These are phyloP conservation scores for Geotrichum citri-aurantii DNA, from an alignment of 1,139 yeast genomes.

Conservation along the genomic window DNA sequence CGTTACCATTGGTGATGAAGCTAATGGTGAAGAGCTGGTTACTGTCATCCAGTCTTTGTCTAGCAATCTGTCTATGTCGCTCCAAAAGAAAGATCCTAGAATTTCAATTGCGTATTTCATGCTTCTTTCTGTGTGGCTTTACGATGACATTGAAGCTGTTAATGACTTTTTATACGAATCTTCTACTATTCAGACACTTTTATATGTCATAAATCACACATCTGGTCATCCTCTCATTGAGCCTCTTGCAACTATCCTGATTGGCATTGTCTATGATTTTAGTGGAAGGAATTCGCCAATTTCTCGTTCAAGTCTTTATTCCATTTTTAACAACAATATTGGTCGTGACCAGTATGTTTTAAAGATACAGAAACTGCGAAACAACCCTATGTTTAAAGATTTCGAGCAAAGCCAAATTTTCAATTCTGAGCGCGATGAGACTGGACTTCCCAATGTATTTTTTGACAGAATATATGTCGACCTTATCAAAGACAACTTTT, in stretches of 20 bases:
- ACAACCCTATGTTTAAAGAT: constrained; percentile 49
- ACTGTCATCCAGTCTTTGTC: constrained; percentile 74
- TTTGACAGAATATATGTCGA: constrained; percentile 61
- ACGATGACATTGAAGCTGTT: constrained; percentile 70
- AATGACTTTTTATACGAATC: constrained; percentile 69
- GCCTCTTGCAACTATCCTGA: constrained; percentile 64
- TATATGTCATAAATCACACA: constrained; percentile 61
- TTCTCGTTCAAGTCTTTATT: constrained; percentile 56
- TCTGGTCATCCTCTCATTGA: constrained; percentile 58
- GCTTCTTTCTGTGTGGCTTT: constrained; percentile 71
- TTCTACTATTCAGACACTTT: constrained; percentile 58
- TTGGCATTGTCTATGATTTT: constrained; percentile 81
- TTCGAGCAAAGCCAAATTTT: constrained; percentile 46
- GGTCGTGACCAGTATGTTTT: constrained; percentile 78
- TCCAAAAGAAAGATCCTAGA: constrained; percentile 64
- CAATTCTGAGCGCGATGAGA: constrained; percentile 55
- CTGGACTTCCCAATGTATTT: constrained; percentile 82
- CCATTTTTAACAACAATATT: constrained; percentile 57
- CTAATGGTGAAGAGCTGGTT: constrained; percentile 65
- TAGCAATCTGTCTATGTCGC: constrained; percentile 63
- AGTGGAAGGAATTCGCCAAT: constrained; percentile 67
- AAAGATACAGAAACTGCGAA: constrained; percentile 67
- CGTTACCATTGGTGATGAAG: constrained; percentile 60
- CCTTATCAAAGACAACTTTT: constrained; percentile 62
- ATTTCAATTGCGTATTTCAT: constrained; percentile 74